A percentile compares a stretch with the other conserved stretches of the same genome.
phyloP scores from a whole-genome alignment of 805 yeast species.

The Vanderwaltozyma verrucispora region DNA sequence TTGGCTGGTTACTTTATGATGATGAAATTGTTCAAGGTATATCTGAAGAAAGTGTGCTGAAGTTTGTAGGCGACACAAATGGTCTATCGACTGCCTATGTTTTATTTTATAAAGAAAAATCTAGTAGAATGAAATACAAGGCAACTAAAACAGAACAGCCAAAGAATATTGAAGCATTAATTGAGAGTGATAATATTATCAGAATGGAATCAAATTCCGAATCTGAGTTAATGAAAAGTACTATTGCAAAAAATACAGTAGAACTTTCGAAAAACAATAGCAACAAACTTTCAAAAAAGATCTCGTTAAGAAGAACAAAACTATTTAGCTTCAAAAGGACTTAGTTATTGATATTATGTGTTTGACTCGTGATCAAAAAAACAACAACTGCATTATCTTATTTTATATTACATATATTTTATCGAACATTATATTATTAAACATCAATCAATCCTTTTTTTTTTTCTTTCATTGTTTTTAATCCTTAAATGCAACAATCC shows the following conservation, averaged over 20 bases:
- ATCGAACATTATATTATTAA: no score
- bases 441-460: no score
- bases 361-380: no score
- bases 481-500: no score
- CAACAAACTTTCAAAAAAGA: neutral
- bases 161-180: slow-evolving; percentile 16
- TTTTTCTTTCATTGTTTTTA: no score
- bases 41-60: slow-evolving; percentile 68
- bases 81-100: slow-evolving; percentile 88
- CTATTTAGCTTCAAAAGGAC: slow-evolving; percentile 8
- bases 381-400: no score
- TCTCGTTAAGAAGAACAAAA: slow-evolving; percentile 6
- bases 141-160: slow-evolving; percentile 3
- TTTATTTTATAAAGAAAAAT: slow-evolving; percentile 59
- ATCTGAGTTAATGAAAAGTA: neutral
- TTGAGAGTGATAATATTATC: slow-evolving; percentile 16
- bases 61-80: slow-evolving; percentile 80
- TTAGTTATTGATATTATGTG: no score
- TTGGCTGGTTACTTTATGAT: slow-evolving; percentile 88
- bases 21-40: slow-evolving; percentile 91
- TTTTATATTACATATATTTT: no score
- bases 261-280: neutral
- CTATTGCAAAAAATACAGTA: neutral
- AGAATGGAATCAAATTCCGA: slow-evolving; percentile 4
- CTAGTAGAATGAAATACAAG: neutral